phyloP scores from a whole-genome alignment of 2,329 filamentous ascomycete genomes.

The Botryotinia convoluta region DNA sequence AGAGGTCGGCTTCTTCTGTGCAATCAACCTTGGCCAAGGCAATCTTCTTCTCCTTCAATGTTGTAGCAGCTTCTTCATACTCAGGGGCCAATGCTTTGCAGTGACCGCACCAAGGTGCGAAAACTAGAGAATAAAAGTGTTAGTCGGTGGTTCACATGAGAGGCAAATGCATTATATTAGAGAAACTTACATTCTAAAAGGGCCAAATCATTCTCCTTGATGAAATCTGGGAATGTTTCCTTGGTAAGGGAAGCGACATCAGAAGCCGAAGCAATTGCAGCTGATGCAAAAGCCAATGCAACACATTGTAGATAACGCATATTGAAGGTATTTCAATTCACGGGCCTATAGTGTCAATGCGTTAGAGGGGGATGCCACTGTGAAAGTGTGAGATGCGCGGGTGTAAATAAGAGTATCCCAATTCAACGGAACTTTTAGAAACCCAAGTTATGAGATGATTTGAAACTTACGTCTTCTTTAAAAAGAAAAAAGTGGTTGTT shows the following conservation, averaged over 20 bases:
- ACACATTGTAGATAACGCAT: constrained; percentile 38
- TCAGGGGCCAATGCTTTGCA: constrained; percentile 97
- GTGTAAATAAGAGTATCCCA: not conserved
- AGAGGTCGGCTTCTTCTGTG: constrained; percentile 90
- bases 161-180: not conserved
- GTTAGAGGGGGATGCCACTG: constrained; percentile 17
- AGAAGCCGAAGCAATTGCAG: constrained; percentile 63
- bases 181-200: constrained; percentile 83
- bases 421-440: not conserved
- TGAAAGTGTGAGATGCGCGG: not conserved
- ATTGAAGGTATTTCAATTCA: constrained; percentile 21
- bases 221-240: constrained; percentile 82
- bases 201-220: constrained; percentile 82
- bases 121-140: constrained; percentile 56
- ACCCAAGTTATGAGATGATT: not conserved
- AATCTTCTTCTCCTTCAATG: constrained; percentile 85
- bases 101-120: constrained; percentile 71
- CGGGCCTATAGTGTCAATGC: constrained; percentile 22
- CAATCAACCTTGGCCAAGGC: constrained; percentile 87
- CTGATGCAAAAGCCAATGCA: constrained; percentile 38
- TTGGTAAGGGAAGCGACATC: constrained; percentile 84
- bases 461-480: constrained; percentile 21
- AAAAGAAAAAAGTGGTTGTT: constrained; percentile 1
- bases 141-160: constrained; percentile 25
- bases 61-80: constrained; percentile 82